phyloP scores from a whole-genome alignment of 2,329 filamentous ascomycete genomes.

The Aspergillus spinulosporus region DNA sequence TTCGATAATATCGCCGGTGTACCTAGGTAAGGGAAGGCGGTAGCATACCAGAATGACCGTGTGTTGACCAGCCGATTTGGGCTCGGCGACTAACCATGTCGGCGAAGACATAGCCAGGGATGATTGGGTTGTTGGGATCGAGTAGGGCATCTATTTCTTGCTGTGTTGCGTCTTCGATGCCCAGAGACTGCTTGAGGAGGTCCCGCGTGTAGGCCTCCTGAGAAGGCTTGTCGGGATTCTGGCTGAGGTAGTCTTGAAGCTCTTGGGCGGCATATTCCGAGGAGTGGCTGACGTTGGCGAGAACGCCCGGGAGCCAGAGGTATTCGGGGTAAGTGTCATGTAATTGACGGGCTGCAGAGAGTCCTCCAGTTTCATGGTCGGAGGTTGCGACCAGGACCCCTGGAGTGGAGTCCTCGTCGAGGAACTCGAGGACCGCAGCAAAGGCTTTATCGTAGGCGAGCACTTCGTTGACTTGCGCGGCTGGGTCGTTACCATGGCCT shows the following conservation, averaged over 20 bases:
- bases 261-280: slow-evolving; percentile 68
- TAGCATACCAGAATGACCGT: slow-evolving; percentile 70
- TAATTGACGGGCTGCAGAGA: slow-evolving; percentile 75
- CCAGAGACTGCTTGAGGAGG: slow-evolving; percentile 69
- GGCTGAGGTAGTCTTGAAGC: slow-evolving; percentile 61
- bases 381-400: slow-evolving; percentile 85
- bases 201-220: slow-evolving; percentile 64
- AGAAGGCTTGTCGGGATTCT: slow-evolving; percentile 48
- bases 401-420: slow-evolving; percentile 68
- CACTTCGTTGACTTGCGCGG: slow-evolving; percentile 84
- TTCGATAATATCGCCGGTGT: not conserved
- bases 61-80: slow-evolving; percentile 90
- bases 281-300: slow-evolving; percentile 76
- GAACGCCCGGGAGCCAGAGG: slow-evolving; percentile 77
- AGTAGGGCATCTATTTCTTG: slow-evolving; percentile 70
- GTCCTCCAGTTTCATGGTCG: slow-evolving; percentile 93
- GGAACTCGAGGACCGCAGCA: slow-evolving; percentile 77
- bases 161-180: slow-evolving; percentile 70
- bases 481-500: slow-evolving; percentile 80
- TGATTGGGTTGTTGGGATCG: slow-evolving; percentile 55
- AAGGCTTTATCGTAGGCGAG: slow-evolving; percentile 93
- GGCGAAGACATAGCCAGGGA: slow-evolving; percentile 65
- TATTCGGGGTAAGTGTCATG: slow-evolving; percentile 65
- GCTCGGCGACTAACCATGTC: slow-evolving; percentile 85
- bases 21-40: not conserved